These are phyloP conservation scores for Claviceps sp. DNA, from an alignment of 2,329 filamentous ascomycete species.

Conservation along the genomic window DNA sequence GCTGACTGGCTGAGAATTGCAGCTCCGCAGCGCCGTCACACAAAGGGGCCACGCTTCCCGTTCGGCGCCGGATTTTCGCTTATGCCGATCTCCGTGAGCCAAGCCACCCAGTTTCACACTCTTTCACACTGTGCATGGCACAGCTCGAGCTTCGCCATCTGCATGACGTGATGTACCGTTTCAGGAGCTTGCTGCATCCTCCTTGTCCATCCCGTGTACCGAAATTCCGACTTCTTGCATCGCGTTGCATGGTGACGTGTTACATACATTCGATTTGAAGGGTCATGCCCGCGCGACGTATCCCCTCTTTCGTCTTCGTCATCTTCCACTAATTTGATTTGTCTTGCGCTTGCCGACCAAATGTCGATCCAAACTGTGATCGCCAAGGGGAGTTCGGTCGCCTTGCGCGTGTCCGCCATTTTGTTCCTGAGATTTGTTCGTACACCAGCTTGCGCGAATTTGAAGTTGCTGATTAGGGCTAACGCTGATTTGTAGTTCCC, in stretches of 20 bases:
- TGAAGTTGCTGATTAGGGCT: background rate
- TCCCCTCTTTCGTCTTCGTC: background rate
- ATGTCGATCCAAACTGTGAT: constrained; percentile 16
- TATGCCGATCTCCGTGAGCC: constrained; percentile 5
- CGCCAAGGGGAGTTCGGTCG: constrained; percentile 22
- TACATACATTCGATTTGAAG: background rate
- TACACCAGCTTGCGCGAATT: constrained; percentile 2
- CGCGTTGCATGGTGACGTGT: background rate
- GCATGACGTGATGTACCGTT: constrained; percentile 2
- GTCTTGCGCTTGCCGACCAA: background rate
- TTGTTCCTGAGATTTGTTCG: constrained; percentile 25
- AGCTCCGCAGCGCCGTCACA: background rate
- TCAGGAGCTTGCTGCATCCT: background rate
- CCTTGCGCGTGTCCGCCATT: constrained; percentile 23
- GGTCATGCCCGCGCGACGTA: background rate
- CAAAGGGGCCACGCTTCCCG: constrained; percentile 8
- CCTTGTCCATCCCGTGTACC: background rate
- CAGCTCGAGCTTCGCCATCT: background rate
- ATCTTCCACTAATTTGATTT: background rate
- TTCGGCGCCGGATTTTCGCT: constrained; percentile 12
- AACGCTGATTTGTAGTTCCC: constrained; percentile 19
- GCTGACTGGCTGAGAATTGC: background rate
- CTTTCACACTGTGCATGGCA: background rate
- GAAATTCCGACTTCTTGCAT: background rate
- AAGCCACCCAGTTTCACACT: background rate